Base-by-base conservation (phyloP, 2,329 filamentous ascomycete species). In the Arachnomyces sp. region DNA sequence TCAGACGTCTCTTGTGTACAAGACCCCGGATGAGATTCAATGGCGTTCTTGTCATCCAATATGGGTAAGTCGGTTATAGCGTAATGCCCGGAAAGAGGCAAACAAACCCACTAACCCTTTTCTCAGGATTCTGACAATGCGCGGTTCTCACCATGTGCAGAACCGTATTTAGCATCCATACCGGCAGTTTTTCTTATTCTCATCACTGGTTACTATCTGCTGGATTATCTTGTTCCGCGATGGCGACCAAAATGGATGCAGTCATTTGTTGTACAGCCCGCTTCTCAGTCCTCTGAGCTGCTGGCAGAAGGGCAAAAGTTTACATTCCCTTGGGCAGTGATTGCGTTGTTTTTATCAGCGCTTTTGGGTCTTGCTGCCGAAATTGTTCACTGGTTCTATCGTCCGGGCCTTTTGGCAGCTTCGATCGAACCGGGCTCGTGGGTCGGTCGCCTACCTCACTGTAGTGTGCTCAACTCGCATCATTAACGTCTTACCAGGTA, bases 191-290 rank as follows among this genome's bases (percentile, higher is more conserved):
- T 60, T 6, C 42, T 57, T 15, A 32, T 53, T 7, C 12, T 56
- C 8, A 44, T 65, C 36, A 48, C 51, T 15, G 32, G 56, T 25
- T 49, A 49, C 17, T 55, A 63, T 42, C 5, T 62, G 7, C 31
- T 62, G n/a, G 48, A 45, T 4, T 47, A 49, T 16, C 29, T 53
- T 1, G 32, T 58, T 1, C 39, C 44, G 18, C 43, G 42, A 28
- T 55, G 49, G 51, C 59, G 63, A 31, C 69, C 75, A 28, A 56
- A 50, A 58, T 79, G 76, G 75, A 66, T 65, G 14, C 61, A 52
- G 35, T 62, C 72, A 3, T 78, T 80, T 44, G 57, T 78, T 13
- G 51, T 64, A 13, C 73, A 76, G 43, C 47, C 57, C 14, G 47
- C 50, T 13, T 52, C 55, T 28, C 48, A 54, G 28, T 43, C 34